These are phyloP conservation scores for Pseudonectria foliicola DNA, from an alignment of 2,329 filamentous ascomycete genomes.

Conservation along the genomic window DNA sequence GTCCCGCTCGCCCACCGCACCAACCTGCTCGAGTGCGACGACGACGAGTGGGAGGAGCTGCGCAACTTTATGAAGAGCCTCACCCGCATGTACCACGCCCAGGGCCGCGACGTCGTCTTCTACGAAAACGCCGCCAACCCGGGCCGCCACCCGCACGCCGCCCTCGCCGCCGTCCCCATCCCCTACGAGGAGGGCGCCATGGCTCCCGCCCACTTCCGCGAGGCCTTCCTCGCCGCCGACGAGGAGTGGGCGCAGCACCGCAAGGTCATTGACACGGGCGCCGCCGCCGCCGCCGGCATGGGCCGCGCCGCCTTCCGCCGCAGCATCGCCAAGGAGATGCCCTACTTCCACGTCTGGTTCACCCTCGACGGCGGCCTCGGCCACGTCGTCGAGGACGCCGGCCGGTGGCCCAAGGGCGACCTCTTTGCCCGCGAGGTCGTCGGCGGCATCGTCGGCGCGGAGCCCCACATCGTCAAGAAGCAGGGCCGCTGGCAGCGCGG, in stretches of 20 bases:
- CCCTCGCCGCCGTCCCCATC: constrained; percentile 78
- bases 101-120: constrained; percentile 87
- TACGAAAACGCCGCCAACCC: constrained; percentile 93
- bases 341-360: constrained; percentile 98
- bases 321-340: constrained; percentile 87
- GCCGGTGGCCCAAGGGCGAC: constrained; percentile 83
- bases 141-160: constrained; percentile 71
- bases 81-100: constrained; percentile 88
- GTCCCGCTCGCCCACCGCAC: constrained; percentile 79
- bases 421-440: constrained; percentile 88
- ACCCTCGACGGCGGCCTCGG: constrained; percentile 84
- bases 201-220: constrained; percentile 89
- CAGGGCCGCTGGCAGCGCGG: constrained; percentile 77
- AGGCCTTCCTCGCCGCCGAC: constrained; percentile 81
- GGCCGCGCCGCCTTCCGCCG: constrained; percentile 78
- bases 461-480: constrained; percentile 76
- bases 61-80: constrained; percentile 98
- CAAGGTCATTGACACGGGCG: constrained; percentile 84
- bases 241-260: constrained; percentile 95
- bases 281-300: constrained; percentile 52
- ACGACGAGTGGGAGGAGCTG: constrained; percentile 98
- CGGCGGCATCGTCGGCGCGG: constrained; percentile 83
- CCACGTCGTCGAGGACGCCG: constrained; percentile 82
- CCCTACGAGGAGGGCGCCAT: constrained; percentile 88
- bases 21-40: constrained; percentile 95